Percentiles rank a stretch among this genome's conserved stretches.
phyloP scores from a whole-genome alignment of 2,329 filamentous ascomycete species.

The Arthrocladium fulminans region DNA sequence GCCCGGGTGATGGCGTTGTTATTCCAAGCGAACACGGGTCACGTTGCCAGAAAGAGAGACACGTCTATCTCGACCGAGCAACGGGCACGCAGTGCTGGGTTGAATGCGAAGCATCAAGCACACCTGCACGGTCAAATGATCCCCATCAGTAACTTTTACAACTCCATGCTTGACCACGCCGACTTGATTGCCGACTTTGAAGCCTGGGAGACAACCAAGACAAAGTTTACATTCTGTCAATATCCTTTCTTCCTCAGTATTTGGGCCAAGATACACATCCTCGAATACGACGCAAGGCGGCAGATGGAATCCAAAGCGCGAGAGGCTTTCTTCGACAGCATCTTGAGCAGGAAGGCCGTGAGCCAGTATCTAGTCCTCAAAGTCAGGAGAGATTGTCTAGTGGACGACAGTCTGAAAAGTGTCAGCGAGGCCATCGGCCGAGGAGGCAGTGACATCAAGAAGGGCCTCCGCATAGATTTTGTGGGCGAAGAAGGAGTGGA shows the following conservation, averaged over 20 bases:
- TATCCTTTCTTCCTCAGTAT: slow-evolving; percentile 89
- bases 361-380: slow-evolving; percentile 70
- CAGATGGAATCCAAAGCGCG: slow-evolving; percentile 85
- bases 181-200: slow-evolving; percentile 82
- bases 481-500: slow-evolving; percentile 84
- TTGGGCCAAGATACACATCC: slow-evolving; percentile 81
- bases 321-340: slow-evolving; percentile 84
- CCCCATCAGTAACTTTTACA: slow-evolving; percentile 79
- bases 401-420: slow-evolving; percentile 56
- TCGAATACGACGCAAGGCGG: slow-evolving; percentile 77
- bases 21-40: slow-evolving; percentile 68
- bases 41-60: slow-evolving; percentile 33
- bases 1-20: slow-evolving; percentile 71
- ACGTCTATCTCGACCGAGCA: slow-evolving; percentile 22
- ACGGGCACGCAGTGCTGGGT: slow-evolving; percentile 31
- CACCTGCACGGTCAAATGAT: slow-evolving; percentile 56
- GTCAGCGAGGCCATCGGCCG: slow-evolving; percentile 79
- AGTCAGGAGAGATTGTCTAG: slow-evolving; percentile 64
- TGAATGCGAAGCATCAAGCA: slow-evolving; percentile 35
- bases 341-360: slow-evolving; percentile 63
- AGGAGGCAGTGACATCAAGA: slow-evolving; percentile 78
- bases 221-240: slow-evolving; percentile 79
- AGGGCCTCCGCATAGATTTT: slow-evolving; percentile 77
- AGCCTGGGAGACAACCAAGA: slow-evolving; percentile 66
- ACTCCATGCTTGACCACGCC: slow-evolving; percentile 74